Evolutionary conservation across 1,284 basidiomycete species (phyloP).

Genomic region (Trichosporon inkin): DNA sequence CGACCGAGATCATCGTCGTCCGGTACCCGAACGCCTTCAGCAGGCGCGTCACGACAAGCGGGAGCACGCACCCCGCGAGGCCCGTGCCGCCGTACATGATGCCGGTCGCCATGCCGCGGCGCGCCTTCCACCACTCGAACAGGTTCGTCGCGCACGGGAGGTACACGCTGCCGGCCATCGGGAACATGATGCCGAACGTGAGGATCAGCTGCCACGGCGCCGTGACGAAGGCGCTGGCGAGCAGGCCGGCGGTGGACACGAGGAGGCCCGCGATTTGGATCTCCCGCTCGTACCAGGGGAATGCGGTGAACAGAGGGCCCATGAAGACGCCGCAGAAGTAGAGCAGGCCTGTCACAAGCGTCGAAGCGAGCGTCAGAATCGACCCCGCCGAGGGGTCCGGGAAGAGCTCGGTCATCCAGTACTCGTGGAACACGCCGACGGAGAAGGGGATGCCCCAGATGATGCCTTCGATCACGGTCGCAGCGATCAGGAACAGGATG

Average conservation of each 20-base stretch:
- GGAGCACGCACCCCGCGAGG: slow-evolving; percentile 44
- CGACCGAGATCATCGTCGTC: slow-evolving; percentile 41
- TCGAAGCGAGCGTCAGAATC: slow-evolving; percentile 39
- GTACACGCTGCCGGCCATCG: slow-evolving; percentile 27
- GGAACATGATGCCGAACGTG: slow-evolving; percentile 45
- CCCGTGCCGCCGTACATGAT: slow-evolving; percentile 48
- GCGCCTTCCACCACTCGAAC: slow-evolving; percentile 46
- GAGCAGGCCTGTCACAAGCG: slow-evolving; percentile 44
- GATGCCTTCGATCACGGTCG: slow-evolving; percentile 39
- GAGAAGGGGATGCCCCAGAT: slow-evolving; percentile 49
- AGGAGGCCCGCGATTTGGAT: slow-evolving; percentile 17
- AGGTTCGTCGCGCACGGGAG: slow-evolving; percentile 45
- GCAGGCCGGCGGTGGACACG: slow-evolving; percentile 11
- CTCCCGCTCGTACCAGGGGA: slow-evolving; percentile 20
- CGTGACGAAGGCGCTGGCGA: slow-evolving; percentile 28
- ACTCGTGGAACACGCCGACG: slow-evolving; percentile 44
- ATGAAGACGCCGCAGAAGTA: slow-evolving; percentile 42
- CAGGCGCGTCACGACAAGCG: slow-evolving; percentile 42
- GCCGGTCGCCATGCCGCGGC: slow-evolving; percentile 44
- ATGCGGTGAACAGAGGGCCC: slow-evolving; percentile 29
- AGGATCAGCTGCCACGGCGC: slow-evolving; percentile 46
- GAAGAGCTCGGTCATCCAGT: slow-evolving; percentile 45
- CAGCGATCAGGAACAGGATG: slow-evolving; percentile 42
- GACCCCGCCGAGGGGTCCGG: slow-evolving; percentile 22
- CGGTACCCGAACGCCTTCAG: slow-evolving; percentile 44